Conservation (phyloP, 139 green algal genomes). For the Spirogloea muscicola region DNA sequence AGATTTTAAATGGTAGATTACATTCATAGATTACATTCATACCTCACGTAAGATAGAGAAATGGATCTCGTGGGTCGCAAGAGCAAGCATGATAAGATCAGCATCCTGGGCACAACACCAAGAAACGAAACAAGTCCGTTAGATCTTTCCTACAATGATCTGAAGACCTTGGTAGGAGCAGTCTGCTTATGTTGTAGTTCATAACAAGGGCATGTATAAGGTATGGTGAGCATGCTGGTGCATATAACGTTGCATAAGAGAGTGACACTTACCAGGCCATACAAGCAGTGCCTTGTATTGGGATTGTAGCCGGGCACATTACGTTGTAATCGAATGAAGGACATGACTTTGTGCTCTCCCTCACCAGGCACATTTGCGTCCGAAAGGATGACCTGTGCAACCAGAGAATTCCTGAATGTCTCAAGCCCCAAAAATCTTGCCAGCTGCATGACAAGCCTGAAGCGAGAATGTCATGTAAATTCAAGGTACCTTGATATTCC, state of each 20-base stretch:
- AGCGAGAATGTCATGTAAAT: background rate
- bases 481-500: constrained; percentile 79
- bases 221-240: too few species aligned
- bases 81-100: constrained; percentile 97
- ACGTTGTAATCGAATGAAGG: constrained; percentile 65
- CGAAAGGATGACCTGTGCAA: constrained; percentile 75
- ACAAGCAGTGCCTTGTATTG: constrained; percentile 86
- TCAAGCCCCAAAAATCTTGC: background rate
- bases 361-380: constrained; percentile 92
- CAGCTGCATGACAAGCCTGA: background rate
- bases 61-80: constrained; percentile 87
- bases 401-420: background rate
- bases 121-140: background rate
- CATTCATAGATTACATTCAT: background rate
- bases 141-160: too few species aligned
- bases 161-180: too few species aligned
- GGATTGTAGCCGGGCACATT: constrained; percentile 78
- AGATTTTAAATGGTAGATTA: background rate
- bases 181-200: too few species aligned
- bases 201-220: too few species aligned
- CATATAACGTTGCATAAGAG: too few species aligned
- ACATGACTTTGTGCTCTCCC: constrained; percentile 96
- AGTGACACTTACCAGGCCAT: constrained; percentile 79
- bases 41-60: constrained; percentile 77
- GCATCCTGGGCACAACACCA: constrained; percentile 66